Base-by-base conservation (phyloP, 1,284 basidiomycete genomes). In the Ganoderma resinaceum region DNA sequence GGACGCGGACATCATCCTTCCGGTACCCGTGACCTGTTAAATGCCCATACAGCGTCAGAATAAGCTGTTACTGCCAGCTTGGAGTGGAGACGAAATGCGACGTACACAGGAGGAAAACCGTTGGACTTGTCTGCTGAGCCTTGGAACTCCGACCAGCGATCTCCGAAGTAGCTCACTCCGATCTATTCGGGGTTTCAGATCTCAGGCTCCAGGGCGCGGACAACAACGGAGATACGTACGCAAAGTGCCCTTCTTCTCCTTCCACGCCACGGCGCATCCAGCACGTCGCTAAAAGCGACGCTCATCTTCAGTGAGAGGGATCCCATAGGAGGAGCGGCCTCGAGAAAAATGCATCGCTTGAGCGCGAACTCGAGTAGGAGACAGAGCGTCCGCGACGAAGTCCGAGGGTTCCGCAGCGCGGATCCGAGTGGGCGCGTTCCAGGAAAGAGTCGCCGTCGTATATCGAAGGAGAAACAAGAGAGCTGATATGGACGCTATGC, bases 81-180 rank as follows among this genome's bases (percentile, higher is more conserved):
- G 18, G 90, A 90, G 66, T 49, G 37, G 9, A 33, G 63, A 60
- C 16, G 11, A 52, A 18, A 29, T 18, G 26, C 37, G 16, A 65
- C 91, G 68, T 71, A 94, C 92, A 80, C 61, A 87, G 87, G 43
- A 95, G 82, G 81, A 95, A 95, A 20, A n/a, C n/a, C 84, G 79
- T 63, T 86, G 85, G 57, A 96, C 86, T 97, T 95, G 74, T 96
- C 96, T 75, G 95, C 86, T 73, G 95, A 96, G 7, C 95, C 95
- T 1, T 83, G 81, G 14, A 96, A 84, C 72, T 87, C 87, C 64
- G 52, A 53, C 29, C 87, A 85, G 0, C 75, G 74, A 66, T 88
- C 86, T 0, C 93, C 91, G 16, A 75, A 76, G 75, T 96, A 96
- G 79, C 96, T 96, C 75, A 95, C 90, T 0, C 92, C 93, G 71